Conservation (phyloP, 2,329 filamentous ascomycete genomes). For the Parastagonospora avenae region DNA sequence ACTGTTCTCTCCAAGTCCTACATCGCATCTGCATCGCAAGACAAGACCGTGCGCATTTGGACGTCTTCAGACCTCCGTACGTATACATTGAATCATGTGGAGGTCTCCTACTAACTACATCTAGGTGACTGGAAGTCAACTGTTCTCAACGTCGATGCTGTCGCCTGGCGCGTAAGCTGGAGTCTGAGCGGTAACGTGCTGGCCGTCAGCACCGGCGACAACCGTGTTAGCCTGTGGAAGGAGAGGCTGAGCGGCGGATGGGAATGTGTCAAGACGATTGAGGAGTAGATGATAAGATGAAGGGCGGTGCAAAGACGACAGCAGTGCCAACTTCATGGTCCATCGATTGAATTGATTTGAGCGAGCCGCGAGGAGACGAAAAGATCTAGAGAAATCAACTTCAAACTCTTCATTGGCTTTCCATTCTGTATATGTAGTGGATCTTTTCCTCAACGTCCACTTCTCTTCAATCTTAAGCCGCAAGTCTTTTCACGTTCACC, state of each 20-base stretch:
- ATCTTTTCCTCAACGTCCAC: too few species aligned
- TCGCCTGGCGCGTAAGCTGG: constrained; percentile 97
- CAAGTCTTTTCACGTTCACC: too few species aligned
- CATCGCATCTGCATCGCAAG: constrained; percentile 92
- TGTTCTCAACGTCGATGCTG: constrained; percentile 82
- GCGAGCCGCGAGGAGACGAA: neutral
- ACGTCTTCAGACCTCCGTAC: constrained; percentile 59
- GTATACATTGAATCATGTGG: constrained; percentile 14
- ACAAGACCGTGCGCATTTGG: constrained; percentile 98
- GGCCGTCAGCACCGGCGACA: constrained; percentile 90
- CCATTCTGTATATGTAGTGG: too few species aligned
- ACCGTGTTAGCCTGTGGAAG: constrained; percentile 98
- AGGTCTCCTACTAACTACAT: constrained; percentile 51
- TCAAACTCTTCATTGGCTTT: too few species aligned
- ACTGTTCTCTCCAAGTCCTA: constrained; percentile 95
- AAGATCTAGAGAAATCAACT: too few species aligned
- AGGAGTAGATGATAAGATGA: constrained; percentile 63
- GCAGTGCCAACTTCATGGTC: too few species aligned
- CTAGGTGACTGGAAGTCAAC: constrained; percentile 80
- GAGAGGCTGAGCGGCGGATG: constrained; percentile 96
- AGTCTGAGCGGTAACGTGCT: constrained; percentile 95
- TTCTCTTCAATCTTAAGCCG: too few species aligned
- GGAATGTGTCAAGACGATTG: constrained; percentile 96
- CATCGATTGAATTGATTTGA: neutral
- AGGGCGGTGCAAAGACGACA: too few species aligned